Conservation (phyloP, 495 filamentous ascomycete genomes). For the Penicillium cataractarum region DNA sequence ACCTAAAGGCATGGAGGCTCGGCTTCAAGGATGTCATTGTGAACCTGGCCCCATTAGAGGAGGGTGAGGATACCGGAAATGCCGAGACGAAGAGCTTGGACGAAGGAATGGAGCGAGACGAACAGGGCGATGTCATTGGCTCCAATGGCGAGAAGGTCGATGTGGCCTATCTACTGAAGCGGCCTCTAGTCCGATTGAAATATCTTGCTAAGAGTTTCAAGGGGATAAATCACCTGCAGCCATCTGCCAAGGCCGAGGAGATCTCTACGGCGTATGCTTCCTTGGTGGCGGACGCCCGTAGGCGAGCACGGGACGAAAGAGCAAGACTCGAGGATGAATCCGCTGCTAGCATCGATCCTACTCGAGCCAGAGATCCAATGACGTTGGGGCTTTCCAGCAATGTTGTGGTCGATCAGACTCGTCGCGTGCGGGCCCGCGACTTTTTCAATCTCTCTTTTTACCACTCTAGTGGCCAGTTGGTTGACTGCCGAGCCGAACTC, state of each 20-base stretch:
- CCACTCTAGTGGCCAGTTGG: slow-evolving; percentile 86
- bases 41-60: slow-evolving; percentile 77
- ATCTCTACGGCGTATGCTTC: slow-evolving; percentile 63
- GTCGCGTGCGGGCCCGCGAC: slow-evolving; percentile 85
- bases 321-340: slow-evolving; percentile 90
- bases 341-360: slow-evolving; percentile 79
- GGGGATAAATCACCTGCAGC: slow-evolving; percentile 60
- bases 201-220: slow-evolving; percentile 84
- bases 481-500: slow-evolving; percentile 88
- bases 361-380: slow-evolving; percentile 73
- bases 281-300: slow-evolving; percentile 76
- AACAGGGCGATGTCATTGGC: slow-evolving; percentile 76
- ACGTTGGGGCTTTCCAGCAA: slow-evolving; percentile 70
- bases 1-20: slow-evolving; percentile 86
- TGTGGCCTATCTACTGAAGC: slow-evolving; percentile 89
- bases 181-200: slow-evolving; percentile 86
- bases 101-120: slow-evolving; percentile 73
- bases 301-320: slow-evolving; percentile 79
- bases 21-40: slow-evolving; percentile 96
- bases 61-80: slow-evolving; percentile 47
- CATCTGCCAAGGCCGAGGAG: slow-evolving; percentile 60
- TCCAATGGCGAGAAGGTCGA: slow-evolving; percentile 87
- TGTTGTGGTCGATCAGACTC: slow-evolving; percentile 69
- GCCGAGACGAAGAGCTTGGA: slow-evolving; percentile 61
- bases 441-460: slow-evolving; percentile 81